Conservation (phyloP, 2,329 filamentous ascomycete species). For the Trichoderma gracile region DNA sequence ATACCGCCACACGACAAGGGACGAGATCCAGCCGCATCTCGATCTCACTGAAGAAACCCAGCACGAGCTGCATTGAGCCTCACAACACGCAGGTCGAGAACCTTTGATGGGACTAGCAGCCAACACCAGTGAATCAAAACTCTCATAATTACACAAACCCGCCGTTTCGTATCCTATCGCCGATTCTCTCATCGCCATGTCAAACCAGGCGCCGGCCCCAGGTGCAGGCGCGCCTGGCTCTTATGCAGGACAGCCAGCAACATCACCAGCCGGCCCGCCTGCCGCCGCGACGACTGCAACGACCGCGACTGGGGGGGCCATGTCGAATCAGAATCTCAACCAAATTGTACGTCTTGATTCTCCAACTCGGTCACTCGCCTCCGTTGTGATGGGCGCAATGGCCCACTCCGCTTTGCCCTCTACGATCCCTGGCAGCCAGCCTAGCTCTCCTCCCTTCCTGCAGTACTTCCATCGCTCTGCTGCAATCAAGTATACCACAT, state of each 20-base stretch:
- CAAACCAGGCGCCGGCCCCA: constrained; percentile 37
- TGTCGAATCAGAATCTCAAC: constrained; percentile 88
- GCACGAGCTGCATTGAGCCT: not conserved
- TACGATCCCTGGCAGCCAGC: not conserved
- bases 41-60: not conserved
- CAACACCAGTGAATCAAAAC: too few relatives aligned
- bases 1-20: constrained; percentile 6
- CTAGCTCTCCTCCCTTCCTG: not conserved
- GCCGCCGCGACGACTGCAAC: constrained; percentile 38
- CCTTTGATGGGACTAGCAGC: not conserved
- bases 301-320: constrained; percentile 39
- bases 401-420: not conserved
- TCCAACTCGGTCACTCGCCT: constrained; percentile 1
- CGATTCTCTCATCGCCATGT: constrained; percentile 34
- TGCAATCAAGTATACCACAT: not conserved
- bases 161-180: not conserved
- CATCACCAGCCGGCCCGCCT: constrained; percentile 38
- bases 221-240: constrained; percentile 36
- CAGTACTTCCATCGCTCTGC: not conserved
- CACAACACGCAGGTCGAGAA: not conserved
- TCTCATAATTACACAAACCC: not conserved
- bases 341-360: constrained; percentile 73
- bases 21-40: not conserved
- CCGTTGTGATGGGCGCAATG: not conserved
- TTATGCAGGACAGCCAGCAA: constrained; percentile 38